Evolutionary conservation across 2,329 filamentous ascomycete genomes (phyloP).

Genomic region (Cladorrhinum sp.): DNA sequence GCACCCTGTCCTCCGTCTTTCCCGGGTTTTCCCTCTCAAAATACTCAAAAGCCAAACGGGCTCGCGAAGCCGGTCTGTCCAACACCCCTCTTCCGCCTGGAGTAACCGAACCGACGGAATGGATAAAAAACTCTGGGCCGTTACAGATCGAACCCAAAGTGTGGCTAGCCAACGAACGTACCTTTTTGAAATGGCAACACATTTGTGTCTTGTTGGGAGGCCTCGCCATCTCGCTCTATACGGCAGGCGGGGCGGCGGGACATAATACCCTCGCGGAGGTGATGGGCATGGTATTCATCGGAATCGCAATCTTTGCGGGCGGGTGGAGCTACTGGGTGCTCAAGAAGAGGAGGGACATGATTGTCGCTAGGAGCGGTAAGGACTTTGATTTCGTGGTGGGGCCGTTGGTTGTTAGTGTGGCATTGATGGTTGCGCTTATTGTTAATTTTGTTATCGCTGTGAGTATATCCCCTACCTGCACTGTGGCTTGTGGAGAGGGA

Average conservation of each 20-base stretch:
- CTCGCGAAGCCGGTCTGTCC: conserved; percentile 38
- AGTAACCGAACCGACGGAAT: conserved; percentile 77
- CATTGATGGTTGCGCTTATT: conserved; percentile 73
- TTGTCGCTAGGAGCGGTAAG: conserved; percentile 79
- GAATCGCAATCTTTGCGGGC: conserved; percentile 78
- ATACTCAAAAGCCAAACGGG: conserved; percentile 60
- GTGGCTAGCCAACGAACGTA: conserved; percentile 97
- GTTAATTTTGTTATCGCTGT: conserved; percentile 90
- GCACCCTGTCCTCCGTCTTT: conserved; percentile 68
- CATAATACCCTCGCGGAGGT: conserved; percentile 71
- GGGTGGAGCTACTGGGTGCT: conserved; percentile 87
- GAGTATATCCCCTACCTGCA: conserved; percentile 34
- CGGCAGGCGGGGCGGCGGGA: conserved; percentile 64
- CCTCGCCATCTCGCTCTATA: conserved; percentile 80
- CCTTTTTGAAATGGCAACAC: conserved; percentile 98
- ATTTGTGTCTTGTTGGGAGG: conserved; percentile 84
- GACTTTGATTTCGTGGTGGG: conserved; percentile 90
- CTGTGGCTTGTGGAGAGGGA: too few species aligned
- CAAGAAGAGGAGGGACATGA: conserved; percentile 71
- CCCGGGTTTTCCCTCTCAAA: conserved; percentile 80
- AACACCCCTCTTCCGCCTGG: conserved; percentile 68
- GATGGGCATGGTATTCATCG: conserved; percentile 80
- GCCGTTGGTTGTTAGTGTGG: conserved; percentile 76
- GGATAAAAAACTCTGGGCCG: conserved; percentile 93
- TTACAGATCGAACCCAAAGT: conserved; percentile 96